Evolutionary conservation across 192 early-diverging fungal species (phyloP).

Genomic region (Coemansia asiatica): DNA sequence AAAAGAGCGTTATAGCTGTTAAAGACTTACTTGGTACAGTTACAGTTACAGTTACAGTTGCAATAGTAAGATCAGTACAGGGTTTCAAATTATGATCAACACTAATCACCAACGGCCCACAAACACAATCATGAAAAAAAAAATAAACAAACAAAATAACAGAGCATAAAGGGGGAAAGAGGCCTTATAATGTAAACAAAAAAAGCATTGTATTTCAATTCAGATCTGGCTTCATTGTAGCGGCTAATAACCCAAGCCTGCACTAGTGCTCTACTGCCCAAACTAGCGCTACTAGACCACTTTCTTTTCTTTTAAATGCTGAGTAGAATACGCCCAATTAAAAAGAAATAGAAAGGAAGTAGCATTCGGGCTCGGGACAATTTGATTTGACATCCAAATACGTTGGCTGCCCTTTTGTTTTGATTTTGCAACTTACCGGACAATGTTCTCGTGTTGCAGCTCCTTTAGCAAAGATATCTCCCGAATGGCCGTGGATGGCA

Average conservation of each 20-base stretch:
- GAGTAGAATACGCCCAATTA: no score
- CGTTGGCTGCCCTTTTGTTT: not conserved
- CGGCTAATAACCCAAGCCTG: not conserved
- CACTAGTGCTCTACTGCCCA: not conserved
- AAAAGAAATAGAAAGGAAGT: no score
- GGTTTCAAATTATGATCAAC: not conserved
- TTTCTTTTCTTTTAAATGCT: no score
- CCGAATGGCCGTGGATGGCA: slow-evolving; percentile 81
- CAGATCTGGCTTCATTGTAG: not conserved
- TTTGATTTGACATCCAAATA: not conserved
- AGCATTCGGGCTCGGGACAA: no score
- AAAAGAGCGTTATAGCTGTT: no score
- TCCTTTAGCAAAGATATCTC: slow-evolving; percentile 89
- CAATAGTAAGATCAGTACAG: no score
- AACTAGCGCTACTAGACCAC: no score
- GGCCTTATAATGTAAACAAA: not conserved
- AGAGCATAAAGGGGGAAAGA: not conserved
- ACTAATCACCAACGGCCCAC: not conserved
- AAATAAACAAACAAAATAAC: not conserved
- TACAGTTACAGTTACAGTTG: no score
- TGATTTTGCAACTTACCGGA: slow-evolving; percentile 60
- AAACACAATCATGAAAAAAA: not conserved
- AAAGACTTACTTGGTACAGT: no score
- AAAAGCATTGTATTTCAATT: not conserved
- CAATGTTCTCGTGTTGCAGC: slow-evolving; percentile 80